Conservation (phyloP, 2,329 filamentous ascomycete species). For the Allantophomopsis cytisporea region DNA sequence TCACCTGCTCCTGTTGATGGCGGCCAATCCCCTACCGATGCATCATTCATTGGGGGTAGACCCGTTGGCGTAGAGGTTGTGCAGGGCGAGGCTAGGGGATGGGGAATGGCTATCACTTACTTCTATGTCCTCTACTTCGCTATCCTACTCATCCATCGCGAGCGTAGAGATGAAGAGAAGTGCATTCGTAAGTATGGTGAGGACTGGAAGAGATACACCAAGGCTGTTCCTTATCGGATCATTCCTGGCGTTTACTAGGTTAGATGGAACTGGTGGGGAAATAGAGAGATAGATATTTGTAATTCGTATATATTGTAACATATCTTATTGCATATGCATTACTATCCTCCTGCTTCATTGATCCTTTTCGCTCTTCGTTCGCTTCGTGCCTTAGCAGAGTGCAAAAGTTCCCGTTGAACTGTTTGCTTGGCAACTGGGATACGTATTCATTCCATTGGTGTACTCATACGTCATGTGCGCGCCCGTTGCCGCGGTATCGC, state of each 20-base stretch:
- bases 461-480: too few species aligned
- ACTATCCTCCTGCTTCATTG: too few species aligned
- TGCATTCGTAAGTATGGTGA: slow-evolving; percentile 82
- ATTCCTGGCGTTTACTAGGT: slow-evolving; percentile 69
- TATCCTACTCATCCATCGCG: slow-evolving; percentile 72
- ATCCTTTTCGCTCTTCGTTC: too few species aligned
- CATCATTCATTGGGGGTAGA: slow-evolving; percentile 33
- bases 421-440: too few species aligned
- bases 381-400: too few species aligned
- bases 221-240: slow-evolving; percentile 69
- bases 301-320: too few species aligned
- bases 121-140: slow-evolving; percentile 93
- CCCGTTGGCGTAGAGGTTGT: slow-evolving; percentile 51
- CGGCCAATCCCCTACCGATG: slow-evolving; percentile 30
- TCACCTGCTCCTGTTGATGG: slow-evolving; percentile 33
- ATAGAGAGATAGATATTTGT: too few species aligned
- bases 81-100: slow-evolving; percentile 62
- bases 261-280: slow-evolving; percentile 21
- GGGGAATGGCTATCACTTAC: slow-evolving; percentile 82
- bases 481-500: too few species aligned
- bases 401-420: too few species aligned
- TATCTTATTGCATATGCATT: too few species aligned
- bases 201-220: slow-evolving; percentile 84
- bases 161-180: slow-evolving; percentile 80
- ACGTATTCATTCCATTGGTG: too few species aligned